Percentiles rank a stretch among this genome's conserved stretches.
phyloP scores from a whole-genome alignment of 1,284 basidiomycete species.

The Ganoderma meredithae region DNA sequence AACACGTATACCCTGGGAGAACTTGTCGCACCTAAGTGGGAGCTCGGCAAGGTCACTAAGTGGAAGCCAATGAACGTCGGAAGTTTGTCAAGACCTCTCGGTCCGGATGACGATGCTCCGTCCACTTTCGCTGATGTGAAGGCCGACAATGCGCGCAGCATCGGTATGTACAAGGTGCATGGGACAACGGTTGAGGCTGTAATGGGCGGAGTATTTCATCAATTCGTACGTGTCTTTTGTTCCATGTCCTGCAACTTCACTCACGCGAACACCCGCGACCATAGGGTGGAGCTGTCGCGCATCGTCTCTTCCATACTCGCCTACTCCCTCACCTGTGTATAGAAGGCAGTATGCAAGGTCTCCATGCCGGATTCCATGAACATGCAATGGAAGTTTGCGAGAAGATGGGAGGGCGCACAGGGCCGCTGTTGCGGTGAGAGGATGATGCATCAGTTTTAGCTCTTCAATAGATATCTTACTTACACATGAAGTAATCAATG shows the following conservation, averaged over 20 bases:
- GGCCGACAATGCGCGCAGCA: slow-evolving; percentile 48
- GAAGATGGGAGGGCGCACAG: slow-evolving; percentile 55
- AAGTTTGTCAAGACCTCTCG: slow-evolving; percentile 26
- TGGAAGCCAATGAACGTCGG: slow-evolving; percentile 62
- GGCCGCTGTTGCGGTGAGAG: slow-evolving; percentile 32
- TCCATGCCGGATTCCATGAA: slow-evolving; percentile 59
- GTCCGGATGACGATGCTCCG: slow-evolving; percentile 32
- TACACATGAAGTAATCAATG: slow-evolving; percentile 31
- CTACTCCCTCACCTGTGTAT: slow-evolving; percentile 64
- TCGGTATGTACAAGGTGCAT: slow-evolving; percentile 79
- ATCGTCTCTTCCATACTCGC: slow-evolving; percentile 72
- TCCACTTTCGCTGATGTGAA: slow-evolving; percentile 37
- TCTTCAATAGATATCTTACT: slow-evolving; percentile 30
- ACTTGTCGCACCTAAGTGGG: slow-evolving; percentile 75
- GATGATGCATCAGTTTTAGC: slow-evolving; percentile 14
- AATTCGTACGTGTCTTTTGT: slow-evolving; percentile 65
- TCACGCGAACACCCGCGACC: not conserved
- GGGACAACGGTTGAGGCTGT: slow-evolving; percentile 79
- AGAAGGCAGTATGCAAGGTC: slow-evolving; percentile 50
- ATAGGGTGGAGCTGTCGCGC: slow-evolving; percentile 67
- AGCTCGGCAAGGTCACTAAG: slow-evolving; percentile 67
- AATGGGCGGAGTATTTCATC: slow-evolving; percentile 79
- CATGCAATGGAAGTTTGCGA: slow-evolving; percentile 53
- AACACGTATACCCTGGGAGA: slow-evolving; percentile 77
- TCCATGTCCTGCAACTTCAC: not conserved